Evolutionary conservation across 176 grass and related monocot genomes (phyloP), one percentile per base, ranked within the genome.

Genomic region (maize (Zea mays)): DNA sequence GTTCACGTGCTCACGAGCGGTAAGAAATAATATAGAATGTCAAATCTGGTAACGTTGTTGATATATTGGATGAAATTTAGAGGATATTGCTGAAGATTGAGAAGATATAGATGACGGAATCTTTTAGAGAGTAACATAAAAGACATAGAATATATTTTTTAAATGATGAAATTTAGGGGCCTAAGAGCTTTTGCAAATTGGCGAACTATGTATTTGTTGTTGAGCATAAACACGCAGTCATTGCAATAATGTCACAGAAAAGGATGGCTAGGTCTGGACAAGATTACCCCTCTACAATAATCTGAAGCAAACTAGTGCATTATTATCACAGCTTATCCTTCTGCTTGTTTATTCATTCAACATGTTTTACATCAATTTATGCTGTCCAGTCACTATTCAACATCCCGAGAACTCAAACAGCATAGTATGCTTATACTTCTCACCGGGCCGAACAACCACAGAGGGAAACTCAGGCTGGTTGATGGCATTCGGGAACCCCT

Each of bases 401-500:
- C 38, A 82, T 11, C 57, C 67, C 1, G 85, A 88, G 71, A 98
- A 98, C 70, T 88, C 89, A 56, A 85, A 94, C 41, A 92, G 8
- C 91, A 98, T 94, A 45, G 80, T 88, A 71, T 98, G 89, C 68
- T 79, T 86, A 65, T 94, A 90, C 87, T 98, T 94, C 19, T 85
- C 89, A 58, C 89, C 89, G 74, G 91, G 91, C 52, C 79, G 82
- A 61, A 94, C 81, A 12, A 88, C 69, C 51, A 97, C 73, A 4
- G 85, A 78, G 33, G 89, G 95, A 20, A 98, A 98, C 15, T 90
- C 87, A 9, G 72, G 65, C 54, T 92, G 83, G 72, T 94, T 94
- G 43, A 98, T 90, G 58, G 91, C 91, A 88, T 98, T 88, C 3
- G 91, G 95, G 62, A 98, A 98, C 13, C 95, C 95, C 84, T 98